Evolutionary conservation across 1,284 basidiomycete species (phyloP).

Genomic region (Caloboletus inedulis): DNA sequence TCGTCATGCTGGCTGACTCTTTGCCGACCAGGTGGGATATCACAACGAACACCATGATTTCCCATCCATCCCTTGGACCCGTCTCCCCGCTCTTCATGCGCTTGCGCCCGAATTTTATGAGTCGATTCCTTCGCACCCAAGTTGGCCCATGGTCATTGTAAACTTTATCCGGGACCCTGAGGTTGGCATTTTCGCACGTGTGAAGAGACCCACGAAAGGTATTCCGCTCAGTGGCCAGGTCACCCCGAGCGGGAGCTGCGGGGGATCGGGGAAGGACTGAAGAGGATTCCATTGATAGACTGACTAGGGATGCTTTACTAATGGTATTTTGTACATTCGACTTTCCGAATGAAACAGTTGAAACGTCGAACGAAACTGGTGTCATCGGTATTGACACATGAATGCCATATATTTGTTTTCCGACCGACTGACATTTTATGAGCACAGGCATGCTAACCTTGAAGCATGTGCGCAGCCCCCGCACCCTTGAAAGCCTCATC

Average conservation of each 20-base stretch:
- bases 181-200: slow-evolving; percentile 71
- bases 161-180: slow-evolving; percentile 90
- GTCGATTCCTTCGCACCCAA: slow-evolving; percentile 79
- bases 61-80: slow-evolving; percentile 93
- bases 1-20: neutral
- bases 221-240: slow-evolving; percentile 20
- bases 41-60: slow-evolving; percentile 99
- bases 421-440: slow-evolving; percentile 5
- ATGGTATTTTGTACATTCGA: slow-evolving; percentile 22
- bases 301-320: slow-evolving; percentile 9
- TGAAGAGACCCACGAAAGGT: slow-evolving; percentile 39
- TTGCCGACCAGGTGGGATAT: slow-evolving; percentile 76
- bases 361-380: neutral
- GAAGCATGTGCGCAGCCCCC: slow-evolving; percentile 16
- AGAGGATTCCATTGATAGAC: slow-evolving; percentile 3
- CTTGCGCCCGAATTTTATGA: slow-evolving; percentile 95
- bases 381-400: slow-evolving; percentile 1
- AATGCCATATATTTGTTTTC: slow-evolving; percentile 16
- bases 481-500: slow-evolving; percentile 15
- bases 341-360: slow-evolving; percentile 8
- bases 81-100: slow-evolving; percentile 78
- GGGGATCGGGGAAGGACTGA: slow-evolving; percentile 19
- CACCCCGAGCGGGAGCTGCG: slow-evolving; percentile 14
- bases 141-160: slow-evolving; percentile 92
- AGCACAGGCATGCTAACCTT: slow-evolving; percentile 11